These are phyloP conservation scores for Pseudoperonospora humuli DNA, from an alignment of 352 stramenopile genomes.

Conservation along the genomic window DNA sequence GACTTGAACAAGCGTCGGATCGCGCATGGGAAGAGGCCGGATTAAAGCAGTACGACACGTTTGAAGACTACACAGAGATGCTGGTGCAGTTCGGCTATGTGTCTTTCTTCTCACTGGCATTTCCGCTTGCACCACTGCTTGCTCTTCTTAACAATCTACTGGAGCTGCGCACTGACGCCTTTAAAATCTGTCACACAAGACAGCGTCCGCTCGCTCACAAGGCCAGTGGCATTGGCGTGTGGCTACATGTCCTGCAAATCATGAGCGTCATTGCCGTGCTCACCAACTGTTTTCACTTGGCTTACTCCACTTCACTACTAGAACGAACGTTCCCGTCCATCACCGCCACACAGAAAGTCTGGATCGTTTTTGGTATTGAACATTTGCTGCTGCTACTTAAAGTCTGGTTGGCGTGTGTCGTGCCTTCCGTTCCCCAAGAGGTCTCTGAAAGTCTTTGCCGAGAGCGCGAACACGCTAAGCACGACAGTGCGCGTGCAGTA, in stretches of 20 bases:
- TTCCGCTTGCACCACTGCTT: conserved; percentile 92
- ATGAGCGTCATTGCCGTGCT: conserved; percentile 93
- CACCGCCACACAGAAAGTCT: conserved; percentile 48
- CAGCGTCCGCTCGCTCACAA: conserved; percentile 88
- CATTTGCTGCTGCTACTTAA: conserved; percentile 59
- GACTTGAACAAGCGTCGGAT: conserved; percentile 74
- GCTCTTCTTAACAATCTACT: conserved; percentile 91
- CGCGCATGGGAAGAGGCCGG: conserved; percentile 87
- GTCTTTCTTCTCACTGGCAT: conserved; percentile 91
- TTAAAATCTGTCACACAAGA: conserved; percentile 91
- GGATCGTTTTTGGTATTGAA: conserved; percentile 71
- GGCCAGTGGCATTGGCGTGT: conserved; percentile 88
- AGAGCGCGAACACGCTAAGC: conserved; percentile 59
- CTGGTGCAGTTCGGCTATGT: conserved; percentile 94
- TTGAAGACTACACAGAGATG: conserved; percentile 92
- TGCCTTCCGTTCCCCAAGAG: conserved; percentile 47
- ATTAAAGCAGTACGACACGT: conserved; percentile 89
- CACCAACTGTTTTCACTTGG: conserved; percentile 94
- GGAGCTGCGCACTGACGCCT: conserved; percentile 90
- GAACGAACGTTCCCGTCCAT: conserved; percentile 37
- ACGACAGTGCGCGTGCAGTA: conserved; percentile 61
- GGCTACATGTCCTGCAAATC: conserved; percentile 89
- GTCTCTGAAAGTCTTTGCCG: conserved; percentile 39
- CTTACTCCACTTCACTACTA: conserved; percentile 67
- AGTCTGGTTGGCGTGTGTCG: conserved; percentile 49